phyloP scores from a whole-genome alignment of 768 basidiomycete species.

The Boletus subcaerulescens region DNA sequence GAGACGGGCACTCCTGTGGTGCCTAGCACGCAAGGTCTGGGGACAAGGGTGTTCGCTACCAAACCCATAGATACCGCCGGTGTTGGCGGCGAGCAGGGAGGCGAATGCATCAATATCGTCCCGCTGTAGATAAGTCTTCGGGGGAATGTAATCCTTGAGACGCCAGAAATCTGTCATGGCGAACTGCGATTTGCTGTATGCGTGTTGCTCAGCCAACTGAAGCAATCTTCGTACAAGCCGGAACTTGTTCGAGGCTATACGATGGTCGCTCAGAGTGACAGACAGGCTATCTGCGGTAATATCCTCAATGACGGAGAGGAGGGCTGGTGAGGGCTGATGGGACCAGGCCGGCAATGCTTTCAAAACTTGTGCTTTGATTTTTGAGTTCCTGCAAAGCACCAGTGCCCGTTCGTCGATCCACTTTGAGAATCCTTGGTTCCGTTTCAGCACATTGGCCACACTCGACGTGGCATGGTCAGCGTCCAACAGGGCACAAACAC shows the following conservation, averaged over 20 bases:
- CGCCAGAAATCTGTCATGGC: constrained; percentile 74
- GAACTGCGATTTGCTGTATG: constrained; percentile 46
- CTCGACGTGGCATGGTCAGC: constrained; percentile 43
- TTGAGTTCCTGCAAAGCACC: constrained; percentile 37
- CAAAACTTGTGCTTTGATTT: constrained; percentile 41
- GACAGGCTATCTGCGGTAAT: constrained; percentile 50
- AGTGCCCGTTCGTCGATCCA: constrained; percentile 64
- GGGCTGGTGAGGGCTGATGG: constrained; percentile 47
- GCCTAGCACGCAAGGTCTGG: constrained; percentile 43
- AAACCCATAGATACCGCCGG: constrained; percentile 62
- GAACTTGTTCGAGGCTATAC: constrained; percentile 74
- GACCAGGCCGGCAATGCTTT: constrained; percentile 78
- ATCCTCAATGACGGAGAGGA: constrained; percentile 45
- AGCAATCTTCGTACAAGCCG: constrained; percentile 65
- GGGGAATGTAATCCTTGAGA: constrained; percentile 74
- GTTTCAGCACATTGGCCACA: constrained; percentile 26
- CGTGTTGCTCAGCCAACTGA: constrained; percentile 40
- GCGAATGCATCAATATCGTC: constrained; percentile 75
- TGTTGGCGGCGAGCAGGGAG: constrained; percentile 53
- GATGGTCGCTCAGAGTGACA: constrained; percentile 52
- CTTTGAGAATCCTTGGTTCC: constrained; percentile 48
- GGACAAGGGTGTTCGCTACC: constrained; percentile 46
- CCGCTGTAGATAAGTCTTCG: constrained; percentile 48
- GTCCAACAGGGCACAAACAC: constrained; percentile 59
- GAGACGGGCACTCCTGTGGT: constrained; percentile 10